A percentile compares a stretch with the other conserved stretches of the same genome.
These are phyloP conservation scores for Ceratocystis papillata DNA, from an alignment of 2,329 filamentous ascomycete species.

Conservation along the genomic window DNA sequence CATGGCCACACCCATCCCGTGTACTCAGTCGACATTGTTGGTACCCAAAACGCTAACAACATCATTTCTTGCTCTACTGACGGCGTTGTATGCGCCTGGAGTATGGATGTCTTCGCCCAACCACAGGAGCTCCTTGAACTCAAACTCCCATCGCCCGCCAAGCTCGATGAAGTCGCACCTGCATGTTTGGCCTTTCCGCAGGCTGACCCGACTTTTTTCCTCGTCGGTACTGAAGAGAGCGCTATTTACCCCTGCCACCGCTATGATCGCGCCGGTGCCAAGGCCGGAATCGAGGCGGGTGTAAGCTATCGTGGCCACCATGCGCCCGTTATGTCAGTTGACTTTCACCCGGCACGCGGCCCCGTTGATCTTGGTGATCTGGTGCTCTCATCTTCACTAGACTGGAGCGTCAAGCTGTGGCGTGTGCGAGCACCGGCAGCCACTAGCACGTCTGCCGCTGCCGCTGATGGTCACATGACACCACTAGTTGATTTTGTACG, in stretches of 20 bases:
- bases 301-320: conserved; percentile 83
- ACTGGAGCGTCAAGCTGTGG: conserved; percentile 98
- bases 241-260: conserved; percentile 92
- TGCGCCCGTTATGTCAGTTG: conserved; percentile 88
- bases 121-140: conserved; percentile 90
- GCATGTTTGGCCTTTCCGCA: conserved; percentile 92
- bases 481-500: conserved; percentile 83
- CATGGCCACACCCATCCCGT: conserved; percentile 94
- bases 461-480: conserved; percentile 44
- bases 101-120: conserved; percentile 93
- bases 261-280: conserved; percentile 93
- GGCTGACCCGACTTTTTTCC: conserved; percentile 92
- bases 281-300: conserved; percentile 84
- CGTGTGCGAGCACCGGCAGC: conserved; percentile 75
- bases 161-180: conserved; percentile 80
- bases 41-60: conserved; percentile 97
- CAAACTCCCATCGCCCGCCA: conserved; percentile 71
- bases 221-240: conserved; percentile 93
- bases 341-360: conserved; percentile 87
- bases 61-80: conserved; percentile 96
- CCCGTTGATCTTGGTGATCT: conserved; percentile 90
- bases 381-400: conserved; percentile 80
- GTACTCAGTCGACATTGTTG: conserved; percentile 89
- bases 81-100: conserved; percentile 93
- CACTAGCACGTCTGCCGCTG: conserved; percentile 46